Evolutionary conservation across 306 rosid genomes (phyloP).

Genomic region (Mimosa pudica): DNA sequence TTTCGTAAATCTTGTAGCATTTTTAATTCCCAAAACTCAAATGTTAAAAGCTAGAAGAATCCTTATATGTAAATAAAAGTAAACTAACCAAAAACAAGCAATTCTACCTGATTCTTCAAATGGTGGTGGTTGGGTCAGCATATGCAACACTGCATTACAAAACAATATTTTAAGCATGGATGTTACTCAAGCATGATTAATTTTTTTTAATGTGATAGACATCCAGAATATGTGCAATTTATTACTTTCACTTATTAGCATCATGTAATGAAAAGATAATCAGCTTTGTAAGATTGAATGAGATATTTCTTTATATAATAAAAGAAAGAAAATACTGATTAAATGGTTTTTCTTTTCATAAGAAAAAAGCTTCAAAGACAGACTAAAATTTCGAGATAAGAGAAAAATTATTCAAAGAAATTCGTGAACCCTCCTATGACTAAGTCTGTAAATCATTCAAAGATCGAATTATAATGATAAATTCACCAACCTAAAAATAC

Average conservation of each 20-base stretch:
- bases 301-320: conserved; percentile 21
- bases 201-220: conserved; percentile 17
- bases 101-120: conserved; percentile 69
- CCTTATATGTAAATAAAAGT: conserved; percentile 22
- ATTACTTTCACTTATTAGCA: conserved; percentile 9
- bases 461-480: conserved; percentile 16
- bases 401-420: conserved; percentile 17
- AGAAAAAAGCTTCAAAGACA: not conserved
- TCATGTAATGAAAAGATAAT: conserved; percentile 25
- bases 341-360: not conserved
- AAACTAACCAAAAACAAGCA: conserved; percentile 29
- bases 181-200: conserved; percentile 18
- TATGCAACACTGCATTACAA: conserved; percentile 63
- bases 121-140: conserved; percentile 79
- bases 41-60: conserved; percentile 9
- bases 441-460: conserved; percentile 6
- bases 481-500: conserved; percentile 67
- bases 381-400: conserved; percentile 25
- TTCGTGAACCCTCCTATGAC: not conserved
- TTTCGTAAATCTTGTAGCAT: conserved; percentile 13
- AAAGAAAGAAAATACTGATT: not conserved
- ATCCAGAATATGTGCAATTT: conserved; percentile 22
- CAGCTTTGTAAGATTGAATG: conserved; percentile 1
- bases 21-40: conserved; percentile 1
- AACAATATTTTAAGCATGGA: conserved; percentile 30